Evolutionary conservation across 176 grass and related monocot species (phyloP).

Genomic region (Hordeum marinum): DNA sequence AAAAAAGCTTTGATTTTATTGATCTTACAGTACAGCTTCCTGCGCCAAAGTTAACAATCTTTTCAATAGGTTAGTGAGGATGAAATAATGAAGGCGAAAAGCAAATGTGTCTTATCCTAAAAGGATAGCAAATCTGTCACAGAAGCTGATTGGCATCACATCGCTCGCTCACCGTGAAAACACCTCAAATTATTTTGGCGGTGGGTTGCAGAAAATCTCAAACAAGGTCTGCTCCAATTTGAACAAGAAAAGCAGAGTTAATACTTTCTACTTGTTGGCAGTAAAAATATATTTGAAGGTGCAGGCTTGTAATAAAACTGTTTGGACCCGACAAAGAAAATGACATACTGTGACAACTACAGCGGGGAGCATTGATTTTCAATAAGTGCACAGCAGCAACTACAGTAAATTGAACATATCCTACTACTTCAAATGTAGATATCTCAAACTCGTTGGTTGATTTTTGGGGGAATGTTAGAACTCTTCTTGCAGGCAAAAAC

Average conservation of each 20-base stretch:
- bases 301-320: neutral
- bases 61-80: neutral
- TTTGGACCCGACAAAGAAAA: conserved; percentile 16
- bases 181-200: neutral
- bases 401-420: conserved; percentile 7
- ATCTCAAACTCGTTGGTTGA: neutral
- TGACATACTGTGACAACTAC: neutral
- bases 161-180: neutral
- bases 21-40: neutral
- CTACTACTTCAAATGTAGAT: neutral
- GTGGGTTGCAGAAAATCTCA: neutral
- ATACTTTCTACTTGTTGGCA: neutral
- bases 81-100: neutral
- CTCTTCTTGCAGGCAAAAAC: neutral
- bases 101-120: neutral
- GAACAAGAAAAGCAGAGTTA: neutral
- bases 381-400: neutral
- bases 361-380: conserved; percentile 8
- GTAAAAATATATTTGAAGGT: neutral
- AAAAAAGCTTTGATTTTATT: neutral
- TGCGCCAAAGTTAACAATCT: neutral
- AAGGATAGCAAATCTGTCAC: neutral
- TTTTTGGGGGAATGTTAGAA: neutral
- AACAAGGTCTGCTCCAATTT: neutral
- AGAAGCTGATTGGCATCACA: neutral